A percentile compares a stretch with the other conserved stretches of the same genome.
Conservation (phyloP, 176 grass and related monocot genomes). For the Lolium perenne region DNA sequence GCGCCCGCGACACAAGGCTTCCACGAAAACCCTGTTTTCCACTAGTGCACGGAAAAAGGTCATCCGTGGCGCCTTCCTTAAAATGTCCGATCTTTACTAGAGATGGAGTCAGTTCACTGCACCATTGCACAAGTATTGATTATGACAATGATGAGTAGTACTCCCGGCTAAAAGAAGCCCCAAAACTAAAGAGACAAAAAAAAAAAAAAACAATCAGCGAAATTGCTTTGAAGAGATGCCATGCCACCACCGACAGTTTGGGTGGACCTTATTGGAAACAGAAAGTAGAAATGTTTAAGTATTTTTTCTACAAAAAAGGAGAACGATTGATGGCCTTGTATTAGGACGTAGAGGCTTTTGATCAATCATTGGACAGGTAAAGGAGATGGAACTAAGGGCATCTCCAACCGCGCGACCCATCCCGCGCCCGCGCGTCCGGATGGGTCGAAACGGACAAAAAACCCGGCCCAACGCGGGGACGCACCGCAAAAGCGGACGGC, state of each 20-base stretch:
- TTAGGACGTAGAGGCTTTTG: slow-evolving; percentile 31
- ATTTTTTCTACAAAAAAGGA: neutral
- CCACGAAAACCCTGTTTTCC: too few species aligned
- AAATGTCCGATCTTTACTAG: too few species aligned
- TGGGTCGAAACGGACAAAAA: too few species aligned
- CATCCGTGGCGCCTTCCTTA: too few species aligned
- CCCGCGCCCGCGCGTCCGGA: too few species aligned
- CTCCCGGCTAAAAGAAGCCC: slow-evolving; percentile 33
- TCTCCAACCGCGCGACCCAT: too few species aligned
- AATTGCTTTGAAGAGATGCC: slow-evolving; percentile 16
- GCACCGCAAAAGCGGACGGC: too few species aligned
- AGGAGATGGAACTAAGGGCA: too few species aligned
- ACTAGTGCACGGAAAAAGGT: too few species aligned
- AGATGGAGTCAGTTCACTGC: slow-evolving; percentile 14
- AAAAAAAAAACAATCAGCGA: neutral
- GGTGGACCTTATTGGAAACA: slow-evolving; percentile 41
- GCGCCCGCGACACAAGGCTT: too few species aligned
- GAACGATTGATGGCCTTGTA: neutral
- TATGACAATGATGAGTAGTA: neutral
- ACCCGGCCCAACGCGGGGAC: too few species aligned
- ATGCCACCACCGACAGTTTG: slow-evolving; percentile 60
- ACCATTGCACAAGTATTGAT: slow-evolving; percentile 36
- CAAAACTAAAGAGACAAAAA: neutral
- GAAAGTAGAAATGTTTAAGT: neutral
- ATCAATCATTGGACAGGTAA: slow-evolving; percentile 43